Percentiles rank a stretch among this genome's conserved stretches.
phyloP scores from a whole-genome alignment of 768 basidiomycete genomes.

The Tephrocybe sp. region DNA sequence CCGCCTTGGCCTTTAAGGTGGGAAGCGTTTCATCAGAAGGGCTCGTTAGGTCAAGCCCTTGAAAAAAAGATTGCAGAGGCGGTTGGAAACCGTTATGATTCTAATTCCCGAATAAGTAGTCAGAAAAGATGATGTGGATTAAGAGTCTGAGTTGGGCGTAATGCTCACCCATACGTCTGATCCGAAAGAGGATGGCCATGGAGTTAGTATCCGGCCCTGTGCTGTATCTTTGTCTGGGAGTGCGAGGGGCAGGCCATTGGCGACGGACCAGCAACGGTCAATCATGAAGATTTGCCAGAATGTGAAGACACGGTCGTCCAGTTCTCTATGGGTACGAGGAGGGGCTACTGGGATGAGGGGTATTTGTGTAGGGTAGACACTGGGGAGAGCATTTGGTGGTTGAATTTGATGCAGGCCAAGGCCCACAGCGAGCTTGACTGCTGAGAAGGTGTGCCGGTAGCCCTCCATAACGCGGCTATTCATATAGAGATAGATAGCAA shows the following conservation, averaged over 20 bases:
- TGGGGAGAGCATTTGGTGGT: constrained; percentile 18
- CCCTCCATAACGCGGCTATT: constrained; percentile 56
- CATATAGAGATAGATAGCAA: constrained; percentile 59
- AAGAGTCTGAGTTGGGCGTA: constrained; percentile 6
- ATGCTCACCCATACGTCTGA: constrained; percentile 15
- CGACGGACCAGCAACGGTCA: constrained; percentile 60
- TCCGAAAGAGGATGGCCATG: constrained; percentile 40
- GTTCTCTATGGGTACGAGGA: constrained; percentile 38
- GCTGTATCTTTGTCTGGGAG: constrained; percentile 49
- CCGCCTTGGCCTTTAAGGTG: constrained; percentile 49
- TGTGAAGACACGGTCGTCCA: constrained; percentile 45
- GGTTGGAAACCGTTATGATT: constrained; percentile 14
- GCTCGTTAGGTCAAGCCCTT: constrained; percentile 22
- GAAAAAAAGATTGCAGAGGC: constrained; percentile 26
- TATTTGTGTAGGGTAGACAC: constrained; percentile 10
- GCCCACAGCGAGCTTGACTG: constrained; percentile 58
- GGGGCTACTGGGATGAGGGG: constrained; percentile 28
- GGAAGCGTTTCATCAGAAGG: constrained; percentile 27
- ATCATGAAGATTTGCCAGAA: constrained; percentile 66
- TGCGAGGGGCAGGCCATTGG: constrained; percentile 50
- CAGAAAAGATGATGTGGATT: background rate
- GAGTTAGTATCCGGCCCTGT: constrained; percentile 49
- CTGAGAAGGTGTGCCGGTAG: constrained; percentile 57
- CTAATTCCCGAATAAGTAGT: constrained; percentile 14
- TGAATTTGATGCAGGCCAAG: constrained; percentile 57